These are phyloP conservation scores for Phytomonas francai DNA, from an alignment of 208 protist species.

Conservation along the genomic window DNA sequence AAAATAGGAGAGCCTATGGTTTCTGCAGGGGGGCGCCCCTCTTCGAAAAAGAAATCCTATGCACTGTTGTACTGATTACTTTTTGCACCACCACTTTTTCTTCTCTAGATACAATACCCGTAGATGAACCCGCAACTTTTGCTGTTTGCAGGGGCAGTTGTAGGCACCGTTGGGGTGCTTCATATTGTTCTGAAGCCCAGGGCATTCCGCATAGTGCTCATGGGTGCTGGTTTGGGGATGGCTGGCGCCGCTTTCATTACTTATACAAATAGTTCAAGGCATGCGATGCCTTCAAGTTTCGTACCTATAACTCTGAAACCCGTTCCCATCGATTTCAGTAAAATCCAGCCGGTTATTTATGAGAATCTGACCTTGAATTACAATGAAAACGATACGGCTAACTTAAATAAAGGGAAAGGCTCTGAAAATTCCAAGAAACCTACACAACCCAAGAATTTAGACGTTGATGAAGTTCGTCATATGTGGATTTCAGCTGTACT, in stretches of 20 bases:
- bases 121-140: conserved; percentile 22
- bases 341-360: conserved; percentile 43
- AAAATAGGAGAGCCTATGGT: neutral
- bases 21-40: neutral
- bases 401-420: conserved; percentile 53
- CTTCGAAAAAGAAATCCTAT: neutral
- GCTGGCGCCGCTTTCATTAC: conserved; percentile 27
- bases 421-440: conserved; percentile 73
- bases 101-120: neutral
- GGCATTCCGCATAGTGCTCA: conserved; percentile 31
- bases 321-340: conserved; percentile 35
- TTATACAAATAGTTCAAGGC: conserved; percentile 26
- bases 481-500: conserved; percentile 68
- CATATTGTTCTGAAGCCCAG: conserved; percentile 27
- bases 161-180: conserved; percentile 25
- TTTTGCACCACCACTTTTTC: conserved; percentile 5
- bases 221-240: conserved; percentile 21
- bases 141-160: conserved; percentile 25
- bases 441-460: conserved; percentile 68
- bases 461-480: conserved; percentile 58
- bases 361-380: conserved; percentile 46
- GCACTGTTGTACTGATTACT: neutral
- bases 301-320: neutral
- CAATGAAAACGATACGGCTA: conserved; percentile 47
- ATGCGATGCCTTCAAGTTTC: neutral